A percentile compares a stretch with the other conserved stretches of the same genome.
phyloP scores from a whole-genome alignment of 345 rosid species.

The Gossypium stocksii region DNA sequence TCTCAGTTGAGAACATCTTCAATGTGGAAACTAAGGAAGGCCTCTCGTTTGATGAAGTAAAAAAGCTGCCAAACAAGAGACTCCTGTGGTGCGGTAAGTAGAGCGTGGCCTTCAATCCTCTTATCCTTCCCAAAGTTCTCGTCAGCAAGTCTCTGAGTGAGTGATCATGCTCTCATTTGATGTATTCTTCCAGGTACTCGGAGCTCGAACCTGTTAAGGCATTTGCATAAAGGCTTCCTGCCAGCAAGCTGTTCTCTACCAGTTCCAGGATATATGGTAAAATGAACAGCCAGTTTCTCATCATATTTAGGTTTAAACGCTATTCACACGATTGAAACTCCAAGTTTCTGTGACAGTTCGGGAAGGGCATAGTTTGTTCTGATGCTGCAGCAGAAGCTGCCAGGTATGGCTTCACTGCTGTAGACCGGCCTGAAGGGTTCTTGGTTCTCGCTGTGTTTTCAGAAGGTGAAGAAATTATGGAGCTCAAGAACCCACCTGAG shows the following conservation, averaged over 20 bases:
- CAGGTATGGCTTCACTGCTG: slow-evolving; percentile 62
- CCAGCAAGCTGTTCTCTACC: slow-evolving; percentile 73
- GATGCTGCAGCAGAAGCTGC: slow-evolving; percentile 90
- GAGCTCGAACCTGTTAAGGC: slow-evolving; percentile 24
- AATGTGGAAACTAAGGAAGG: slow-evolving; percentile 45
- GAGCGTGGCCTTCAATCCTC: not conserved
- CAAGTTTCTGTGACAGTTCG: slow-evolving; percentile 38
- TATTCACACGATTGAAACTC: not conserved
- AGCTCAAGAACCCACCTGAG: slow-evolving; percentile 51
- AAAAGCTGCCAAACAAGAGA: slow-evolving; percentile 57
- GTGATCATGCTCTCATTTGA: not conserved
- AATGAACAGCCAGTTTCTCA: not conserved
- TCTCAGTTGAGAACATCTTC: slow-evolving; percentile 56
- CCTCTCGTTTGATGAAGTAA: slow-evolving; percentile 63
- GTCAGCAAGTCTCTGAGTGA: not conserved
- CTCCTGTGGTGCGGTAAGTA: slow-evolving; percentile 80
- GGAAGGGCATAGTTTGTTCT: slow-evolving; percentile 72
- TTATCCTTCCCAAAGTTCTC: not conserved
- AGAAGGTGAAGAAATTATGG: slow-evolving; percentile 45
- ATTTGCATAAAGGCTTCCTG: slow-evolving; percentile 63
- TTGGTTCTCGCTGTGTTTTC: slow-evolving; percentile 60
- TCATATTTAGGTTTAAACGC: not conserved
- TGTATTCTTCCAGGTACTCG: slow-evolving; percentile 1
- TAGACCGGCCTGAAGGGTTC: slow-evolving; percentile 78
- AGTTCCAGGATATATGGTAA: slow-evolving; percentile 68